These are phyloP conservation scores for Aspergillus neotritici DNA, from an alignment of 2,329 filamentous ascomycete genomes.

Conservation along the genomic window DNA sequence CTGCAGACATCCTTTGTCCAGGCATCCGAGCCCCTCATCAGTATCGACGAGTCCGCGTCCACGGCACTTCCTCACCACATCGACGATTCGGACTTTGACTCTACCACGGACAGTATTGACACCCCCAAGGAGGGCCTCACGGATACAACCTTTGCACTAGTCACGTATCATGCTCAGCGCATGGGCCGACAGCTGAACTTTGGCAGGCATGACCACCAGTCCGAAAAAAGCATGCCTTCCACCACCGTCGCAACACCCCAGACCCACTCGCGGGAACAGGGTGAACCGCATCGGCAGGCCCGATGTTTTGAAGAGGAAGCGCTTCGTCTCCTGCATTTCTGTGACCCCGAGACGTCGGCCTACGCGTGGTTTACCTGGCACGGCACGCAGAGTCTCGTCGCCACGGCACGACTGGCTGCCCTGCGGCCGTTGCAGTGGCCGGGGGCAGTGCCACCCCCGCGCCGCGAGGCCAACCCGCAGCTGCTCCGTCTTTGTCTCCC, in stretches of 20 bases:
- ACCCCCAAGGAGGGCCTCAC: conserved; percentile 18
- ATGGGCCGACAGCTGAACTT: conserved; percentile 17
- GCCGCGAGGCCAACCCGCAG: too few species aligned
- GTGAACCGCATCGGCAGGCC: not conserved
- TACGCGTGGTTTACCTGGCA: conserved; percentile 30
- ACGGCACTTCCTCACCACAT: conserved; percentile 14
- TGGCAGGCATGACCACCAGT: too few species aligned
- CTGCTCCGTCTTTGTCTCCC: not conserved
- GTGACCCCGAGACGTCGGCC: conserved; percentile 23
- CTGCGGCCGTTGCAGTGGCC: conserved; percentile 9
- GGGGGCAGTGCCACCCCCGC: not conserved
- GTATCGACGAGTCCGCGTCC: conserved; percentile 6
- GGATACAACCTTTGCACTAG: conserved; percentile 25
- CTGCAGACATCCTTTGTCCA: conserved; percentile 3
- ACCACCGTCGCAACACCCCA: not conserved
- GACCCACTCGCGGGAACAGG: not conserved
- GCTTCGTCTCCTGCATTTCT: conserved; percentile 18
- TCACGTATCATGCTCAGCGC: conserved; percentile 21
- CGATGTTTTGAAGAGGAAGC: conserved; percentile 15
- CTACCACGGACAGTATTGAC: conserved; percentile 7
- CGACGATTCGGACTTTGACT: conserved; percentile 24
- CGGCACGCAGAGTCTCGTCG: conserved; percentile 17
- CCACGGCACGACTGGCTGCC: conserved; percentile 15
- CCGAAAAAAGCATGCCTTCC: too few species aligned
- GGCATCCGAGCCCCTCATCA: conserved; percentile 9